phyloP scores from a whole-genome alignment of 352 stramenopile species.

The Phytophthora tentaculata region DNA sequence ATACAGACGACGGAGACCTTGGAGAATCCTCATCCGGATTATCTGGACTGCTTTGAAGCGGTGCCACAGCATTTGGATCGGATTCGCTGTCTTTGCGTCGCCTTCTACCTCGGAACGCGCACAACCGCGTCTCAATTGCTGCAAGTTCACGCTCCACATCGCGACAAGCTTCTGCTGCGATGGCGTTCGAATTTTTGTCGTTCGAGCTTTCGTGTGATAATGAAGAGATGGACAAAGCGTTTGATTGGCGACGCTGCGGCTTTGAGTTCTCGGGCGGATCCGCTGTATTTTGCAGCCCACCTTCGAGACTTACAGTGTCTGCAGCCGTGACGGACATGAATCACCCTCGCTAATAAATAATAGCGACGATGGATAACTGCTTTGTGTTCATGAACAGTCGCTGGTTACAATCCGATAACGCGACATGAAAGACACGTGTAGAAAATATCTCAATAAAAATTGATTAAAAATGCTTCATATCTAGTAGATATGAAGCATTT shows the following conservation, averaged over 20 bases:
- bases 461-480: too few relatives aligned
- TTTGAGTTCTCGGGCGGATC: constrained; percentile 7
- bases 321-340: constrained; percentile 19
- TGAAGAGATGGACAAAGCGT: constrained; percentile 39
- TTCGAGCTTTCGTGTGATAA: constrained; percentile 24
- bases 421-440: too few relatives aligned
- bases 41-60: background rate
- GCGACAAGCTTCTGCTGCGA: constrained; percentile 38
- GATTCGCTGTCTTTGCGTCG: constrained; percentile 13
- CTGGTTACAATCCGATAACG: background rate
- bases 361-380: constrained; percentile 17
- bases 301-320: constrained; percentile 5
- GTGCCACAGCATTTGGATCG: constrained; percentile 1
- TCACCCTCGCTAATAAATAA: background rate
- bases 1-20: background rate
- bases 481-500: too few relatives aligned
- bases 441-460: too few relatives aligned
- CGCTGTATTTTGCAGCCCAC: background rate
- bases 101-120: constrained; percentile 30
- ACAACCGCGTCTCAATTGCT: constrained; percentile 46
- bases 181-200: constrained; percentile 1
- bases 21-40: background rate
- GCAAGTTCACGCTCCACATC: constrained; percentile 53
- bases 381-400: constrained; percentile 13
- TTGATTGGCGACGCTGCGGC: constrained; percentile 14